These are phyloP conservation scores for Diaporthe aspalathi DNA, from an alignment of 2,329 filamentous ascomycete genomes.

Conservation along the genomic window DNA sequence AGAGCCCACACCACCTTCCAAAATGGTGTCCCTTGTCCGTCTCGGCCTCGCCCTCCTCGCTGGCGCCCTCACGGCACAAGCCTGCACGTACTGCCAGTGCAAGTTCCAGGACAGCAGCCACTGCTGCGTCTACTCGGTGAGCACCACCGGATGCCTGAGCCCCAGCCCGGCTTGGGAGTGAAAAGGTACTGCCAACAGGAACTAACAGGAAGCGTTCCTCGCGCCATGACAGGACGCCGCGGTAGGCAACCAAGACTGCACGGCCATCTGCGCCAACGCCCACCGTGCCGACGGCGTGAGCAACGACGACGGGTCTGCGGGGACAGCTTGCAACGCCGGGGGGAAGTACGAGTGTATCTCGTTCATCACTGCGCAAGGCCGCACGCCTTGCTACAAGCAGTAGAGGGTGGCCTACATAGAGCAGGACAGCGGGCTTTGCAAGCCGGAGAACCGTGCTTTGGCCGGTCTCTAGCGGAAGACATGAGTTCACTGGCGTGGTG, in stretches of 20 bases:
- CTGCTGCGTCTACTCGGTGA: constrained; percentile 24
- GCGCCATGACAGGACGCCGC: not conserved
- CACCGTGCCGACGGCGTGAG: constrained; percentile 9
- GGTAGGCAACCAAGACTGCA: not conserved
- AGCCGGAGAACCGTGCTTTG: not conserved
- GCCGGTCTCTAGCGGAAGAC: not conserved
- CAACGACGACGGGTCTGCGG: not conserved
- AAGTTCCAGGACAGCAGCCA: constrained; percentile 21
- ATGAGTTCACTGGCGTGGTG: not conserved
- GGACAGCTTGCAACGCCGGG: not conserved
- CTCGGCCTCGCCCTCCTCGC: constrained; percentile 8
- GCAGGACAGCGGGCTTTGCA: not conserved
- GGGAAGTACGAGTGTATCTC: constrained; percentile 8
- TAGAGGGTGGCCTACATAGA: not conserved
- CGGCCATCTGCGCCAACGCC: not conserved
- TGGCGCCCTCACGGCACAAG: constrained; percentile 11
- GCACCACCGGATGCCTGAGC: not conserved
- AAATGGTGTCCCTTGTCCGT: constrained; percentile 6
- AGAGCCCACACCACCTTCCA: not conserved
- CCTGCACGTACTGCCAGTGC: constrained; percentile 28
- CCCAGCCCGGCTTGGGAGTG: no score
- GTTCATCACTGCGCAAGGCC: not conserved
- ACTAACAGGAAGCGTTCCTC: not conserved
- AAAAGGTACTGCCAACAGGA: not conserved
- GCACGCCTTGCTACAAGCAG: constrained; percentile 22